Percentiles rank a stretch among this genome's conserved stretches.
Conservation (phyloP, 805 yeast species). For the Hemisphaericaspora nanyangensis region DNA sequence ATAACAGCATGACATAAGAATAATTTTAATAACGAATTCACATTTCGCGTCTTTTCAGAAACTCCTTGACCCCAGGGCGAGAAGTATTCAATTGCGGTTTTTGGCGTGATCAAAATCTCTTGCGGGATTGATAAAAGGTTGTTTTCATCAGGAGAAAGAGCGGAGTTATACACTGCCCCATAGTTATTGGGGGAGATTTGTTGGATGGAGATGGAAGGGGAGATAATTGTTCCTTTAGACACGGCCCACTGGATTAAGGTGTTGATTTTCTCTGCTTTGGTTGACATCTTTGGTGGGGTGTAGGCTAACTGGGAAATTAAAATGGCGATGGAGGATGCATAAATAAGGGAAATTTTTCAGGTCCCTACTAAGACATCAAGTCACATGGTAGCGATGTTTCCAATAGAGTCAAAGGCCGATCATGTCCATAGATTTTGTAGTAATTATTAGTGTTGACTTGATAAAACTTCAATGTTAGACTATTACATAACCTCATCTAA, state of each 20-base stretch:
- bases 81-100: constrained; percentile 22
- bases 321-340: no score
- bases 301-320: no score
- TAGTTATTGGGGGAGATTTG: constrained; percentile 16
- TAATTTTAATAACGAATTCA: constrained; percentile 32
- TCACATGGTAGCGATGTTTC: no score
- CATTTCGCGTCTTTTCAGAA: constrained; percentile 13
- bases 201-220: constrained; percentile 20
- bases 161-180: constrained; percentile 21
- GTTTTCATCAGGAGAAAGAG: background rate
- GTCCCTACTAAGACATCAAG: no score
- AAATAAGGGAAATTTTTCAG: no score
- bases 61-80: constrained; percentile 5
- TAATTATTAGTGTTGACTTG: no score
- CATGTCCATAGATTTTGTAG: no score
- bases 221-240: constrained; percentile 25
- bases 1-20: constrained; percentile 23
- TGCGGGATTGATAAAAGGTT: background rate
- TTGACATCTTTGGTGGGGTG: no score
- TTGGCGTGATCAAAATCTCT: constrained; percentile 16
- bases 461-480: no score
- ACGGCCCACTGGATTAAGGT: constrained; percentile 29
- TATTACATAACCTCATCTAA: no score
- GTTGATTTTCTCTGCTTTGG: constrained; percentile 4
- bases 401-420: no score